Evolutionary conservation across 73 alveolate species (phyloP), one percentile per base, ranked within the genome.

Genomic region (Loxodes magnus): DNA sequence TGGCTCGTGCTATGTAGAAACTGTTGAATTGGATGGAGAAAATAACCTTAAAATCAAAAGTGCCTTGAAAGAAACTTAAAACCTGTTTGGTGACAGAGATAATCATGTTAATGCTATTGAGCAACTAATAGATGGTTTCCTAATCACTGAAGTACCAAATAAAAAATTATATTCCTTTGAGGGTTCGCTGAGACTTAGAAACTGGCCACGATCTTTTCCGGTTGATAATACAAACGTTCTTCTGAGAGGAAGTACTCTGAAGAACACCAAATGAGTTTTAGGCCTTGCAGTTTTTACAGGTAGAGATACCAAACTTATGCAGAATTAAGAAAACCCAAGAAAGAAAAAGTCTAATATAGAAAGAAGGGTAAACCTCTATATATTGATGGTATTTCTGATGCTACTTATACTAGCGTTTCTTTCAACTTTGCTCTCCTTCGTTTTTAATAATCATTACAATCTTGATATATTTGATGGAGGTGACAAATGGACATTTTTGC

Each of bases 1-100:
- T 37, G 89, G 90, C 14, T 54, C 53, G 35, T 82, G 93, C 57
- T 88, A 44, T 39, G 88, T 95, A 4, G 99, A 95, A 54, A 92
- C 99, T 0, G 90, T 90, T 63, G 83, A 83, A 57, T 65, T 95
- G 48, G 98, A 95, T 65, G 99, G 99, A 36, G 99, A 95, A 68
- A 92, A 98, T 17, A 92, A 90, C 59, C 57, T 95, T 48, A 95
- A 95, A 77, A 74, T 67, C 48, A 82, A 87, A 50, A 71, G 66
- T n/a, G 68, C 95, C 9, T 67, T 69, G 16, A 64, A 62, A 48
- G 73, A 67, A 21, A 43, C 86, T 10, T 68, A 79, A 35, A 58
- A 51, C 31, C 48, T 34, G 59, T 36, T 79, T 44, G 70, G 70
- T 37, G 56, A 49, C 33, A 31, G 34, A 27, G 41, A n/a, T n/a